phyloP scores from a whole-genome alignment of 345 rosid species.

The Brassica rapa region DNA sequence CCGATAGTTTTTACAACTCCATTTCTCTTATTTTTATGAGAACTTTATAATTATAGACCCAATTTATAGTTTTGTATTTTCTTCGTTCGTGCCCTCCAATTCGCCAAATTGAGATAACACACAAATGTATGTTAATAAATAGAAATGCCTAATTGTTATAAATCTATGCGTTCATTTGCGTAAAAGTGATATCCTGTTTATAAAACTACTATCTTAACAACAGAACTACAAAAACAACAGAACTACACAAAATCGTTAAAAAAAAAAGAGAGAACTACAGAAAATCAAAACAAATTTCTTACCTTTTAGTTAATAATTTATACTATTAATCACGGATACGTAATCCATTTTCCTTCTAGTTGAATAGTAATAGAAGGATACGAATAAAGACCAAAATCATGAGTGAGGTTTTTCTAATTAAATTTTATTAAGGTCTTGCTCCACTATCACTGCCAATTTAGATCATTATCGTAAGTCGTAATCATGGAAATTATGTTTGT shows the following conservation, averaged over 20 bases:
- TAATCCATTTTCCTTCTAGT: not conserved
- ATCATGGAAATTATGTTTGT: constrained; percentile 8
- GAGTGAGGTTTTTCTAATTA: constrained; percentile 42
- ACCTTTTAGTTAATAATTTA: not conserved
- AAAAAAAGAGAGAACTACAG: not conserved
- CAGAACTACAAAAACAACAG: not conserved
- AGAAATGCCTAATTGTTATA: not conserved
- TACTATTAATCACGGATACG: constrained; percentile 14
- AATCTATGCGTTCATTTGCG: not conserved
- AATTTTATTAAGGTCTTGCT: constrained; percentile 33
- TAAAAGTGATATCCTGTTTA: not conserved
- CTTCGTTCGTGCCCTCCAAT: not conserved
- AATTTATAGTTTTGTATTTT: not conserved
- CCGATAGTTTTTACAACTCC: constrained; percentile 19
- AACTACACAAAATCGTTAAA: not conserved
- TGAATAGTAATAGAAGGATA: constrained; percentile 1
- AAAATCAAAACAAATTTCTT: not conserved
- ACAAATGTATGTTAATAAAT: not conserved
- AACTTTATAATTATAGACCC: not conserved
- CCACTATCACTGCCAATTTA: constrained; percentile 50
- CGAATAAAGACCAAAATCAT: constrained; percentile 23
- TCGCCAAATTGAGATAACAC: not conserved
- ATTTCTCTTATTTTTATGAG: not conserved
- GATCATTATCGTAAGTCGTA: constrained; percentile 28
- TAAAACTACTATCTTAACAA: not conserved